Base-by-base conservation (phyloP, 345 rosid genomes). In the Camelina laxa region DNA sequence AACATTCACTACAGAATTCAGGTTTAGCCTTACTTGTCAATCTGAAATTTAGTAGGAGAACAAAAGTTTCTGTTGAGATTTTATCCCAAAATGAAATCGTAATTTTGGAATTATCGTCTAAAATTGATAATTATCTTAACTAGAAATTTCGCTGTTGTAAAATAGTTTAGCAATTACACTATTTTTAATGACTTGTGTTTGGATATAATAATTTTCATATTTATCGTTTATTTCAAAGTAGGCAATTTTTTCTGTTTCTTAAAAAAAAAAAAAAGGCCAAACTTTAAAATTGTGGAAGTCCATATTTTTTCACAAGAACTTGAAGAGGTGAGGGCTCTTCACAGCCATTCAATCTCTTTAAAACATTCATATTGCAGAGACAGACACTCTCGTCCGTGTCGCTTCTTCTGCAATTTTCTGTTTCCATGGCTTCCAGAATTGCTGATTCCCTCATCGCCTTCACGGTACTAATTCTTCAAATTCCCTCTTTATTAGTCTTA, bases 351-450 rank as follows among this genome's bases (percentile, higher is more conserved):
- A 71, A 69, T 67, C 80, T 68, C 57, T 38, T 19, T 16, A 74
- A 2, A 33, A 7, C 30, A 24, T 24, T 41, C 61, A 44, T 9
- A 19, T 67, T 21, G 31, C 59, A 55, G 70, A 70, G 60, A 12
- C n/a, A n/a, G 39, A 69, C 59, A 33, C 36, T 1, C 9, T 7
- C 9, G 36, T 5, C 39, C 33, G 31, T 35, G 4, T 64, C 65
- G 47, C 67, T 64, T 45, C 50, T 57, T 74, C 70, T 79, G 39
- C 79, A 72, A 75, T 60, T 67, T 82, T 82, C 57, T 74, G 17
- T 48, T 21, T 60, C 67, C 57, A 93, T 93, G 98, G 90, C 92
- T 81, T 86, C 85, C 84, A 85, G 82, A 68, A 70, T 89, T 60
- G 80, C 89, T 59, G 86, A 88, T 75, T 88, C 96, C 62, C 74